These are phyloP conservation scores for Coemansia reversa DNA, from an alignment of 192 early-diverging fungal species.

Conservation along the genomic window DNA sequence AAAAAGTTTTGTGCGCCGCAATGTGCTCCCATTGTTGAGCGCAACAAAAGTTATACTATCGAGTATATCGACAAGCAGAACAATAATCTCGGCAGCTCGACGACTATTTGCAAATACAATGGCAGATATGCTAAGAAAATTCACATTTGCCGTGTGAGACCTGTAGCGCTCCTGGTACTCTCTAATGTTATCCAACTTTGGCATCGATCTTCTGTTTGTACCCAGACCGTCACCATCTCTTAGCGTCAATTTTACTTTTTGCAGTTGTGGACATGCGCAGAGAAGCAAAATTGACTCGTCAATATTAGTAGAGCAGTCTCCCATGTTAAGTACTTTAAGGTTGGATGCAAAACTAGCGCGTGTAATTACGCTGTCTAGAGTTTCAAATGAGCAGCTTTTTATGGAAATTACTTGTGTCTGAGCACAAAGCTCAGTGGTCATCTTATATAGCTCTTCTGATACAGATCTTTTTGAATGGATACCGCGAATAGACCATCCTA, in stretches of 20 bases:
- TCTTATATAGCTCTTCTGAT: neutral
- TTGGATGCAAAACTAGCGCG: neutral
- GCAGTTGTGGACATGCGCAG: slow-evolving; percentile 1
- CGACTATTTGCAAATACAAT: slow-evolving; percentile 4
- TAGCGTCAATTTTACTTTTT: slow-evolving; percentile 7
- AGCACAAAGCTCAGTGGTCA: slow-evolving; percentile 9
- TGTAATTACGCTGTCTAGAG: neutral
- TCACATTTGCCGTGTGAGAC: neutral
- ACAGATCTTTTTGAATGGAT: neutral
- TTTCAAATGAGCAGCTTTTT: neutral
- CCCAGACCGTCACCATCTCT: neutral
- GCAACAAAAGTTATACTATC: slow-evolving; percentile 9
- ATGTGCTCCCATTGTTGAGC: neutral
- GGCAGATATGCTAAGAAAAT: slow-evolving; percentile 6
- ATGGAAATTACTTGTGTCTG: slow-evolving; percentile 4
- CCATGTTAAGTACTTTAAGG: slow-evolving; percentile 15
- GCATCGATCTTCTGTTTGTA: neutral
- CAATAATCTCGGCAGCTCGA: slow-evolving; percentile 16
- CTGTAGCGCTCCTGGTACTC: slow-evolving; percentile 15
- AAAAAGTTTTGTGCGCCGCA: neutral
- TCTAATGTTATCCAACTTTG: neutral
- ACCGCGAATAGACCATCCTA: slow-evolving; percentile 9
- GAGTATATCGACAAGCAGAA: slow-evolving; percentile 21
- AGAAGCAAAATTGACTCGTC: slow-evolving; percentile 11
- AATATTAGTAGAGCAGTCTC: neutral